Percentiles rank a stretch among this genome's conserved stretches.
Conservation (phyloP, 75 land plant species). For the Picea sitchensis region DNA sequence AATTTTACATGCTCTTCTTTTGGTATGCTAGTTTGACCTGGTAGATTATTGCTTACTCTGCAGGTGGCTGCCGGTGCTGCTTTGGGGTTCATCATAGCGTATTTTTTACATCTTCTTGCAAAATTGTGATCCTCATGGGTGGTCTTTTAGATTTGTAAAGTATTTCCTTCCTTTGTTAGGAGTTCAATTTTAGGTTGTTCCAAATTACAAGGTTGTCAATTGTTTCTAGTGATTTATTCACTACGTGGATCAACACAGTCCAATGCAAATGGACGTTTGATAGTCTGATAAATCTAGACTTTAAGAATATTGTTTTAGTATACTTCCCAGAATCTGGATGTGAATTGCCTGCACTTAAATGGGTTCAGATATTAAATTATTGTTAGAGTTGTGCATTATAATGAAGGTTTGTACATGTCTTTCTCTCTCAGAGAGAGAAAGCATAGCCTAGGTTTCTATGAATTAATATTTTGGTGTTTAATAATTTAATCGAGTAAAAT, state of each 20-base stretch:
- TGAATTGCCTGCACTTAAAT: neutral
- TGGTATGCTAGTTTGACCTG: neutral
- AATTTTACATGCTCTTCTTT: neutral
- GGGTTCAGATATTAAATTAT: neutral
- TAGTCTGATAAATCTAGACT: neutral
- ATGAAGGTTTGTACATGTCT: neutral
- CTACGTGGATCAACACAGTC: neutral
- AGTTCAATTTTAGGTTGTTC: neutral
- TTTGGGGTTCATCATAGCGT: constrained; percentile 3
- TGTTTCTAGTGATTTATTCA: neutral
- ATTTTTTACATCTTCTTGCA: neutral
- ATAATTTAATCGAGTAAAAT: too few relatives aligned
- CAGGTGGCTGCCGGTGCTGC: constrained; percentile 9
- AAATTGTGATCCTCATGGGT: neutral
- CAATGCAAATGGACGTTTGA: neutral
- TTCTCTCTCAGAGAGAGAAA: too few relatives aligned
- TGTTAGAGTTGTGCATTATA: neutral
- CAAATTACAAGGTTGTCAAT: neutral
- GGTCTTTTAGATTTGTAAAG: neutral
- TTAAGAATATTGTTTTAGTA: neutral
- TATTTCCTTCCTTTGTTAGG: neutral
- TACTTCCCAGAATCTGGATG: neutral
- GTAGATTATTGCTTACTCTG: constrained; percentile 4
- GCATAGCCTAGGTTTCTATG: too few relatives aligned
- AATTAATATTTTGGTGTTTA: too few relatives aligned